Percentiles rank a stretch among this genome's conserved stretches.
These are phyloP conservation scores for Bacterosira constricta DNA, from an alignment of 108 stramenopile genomes.

Conservation along the genomic window DNA sequence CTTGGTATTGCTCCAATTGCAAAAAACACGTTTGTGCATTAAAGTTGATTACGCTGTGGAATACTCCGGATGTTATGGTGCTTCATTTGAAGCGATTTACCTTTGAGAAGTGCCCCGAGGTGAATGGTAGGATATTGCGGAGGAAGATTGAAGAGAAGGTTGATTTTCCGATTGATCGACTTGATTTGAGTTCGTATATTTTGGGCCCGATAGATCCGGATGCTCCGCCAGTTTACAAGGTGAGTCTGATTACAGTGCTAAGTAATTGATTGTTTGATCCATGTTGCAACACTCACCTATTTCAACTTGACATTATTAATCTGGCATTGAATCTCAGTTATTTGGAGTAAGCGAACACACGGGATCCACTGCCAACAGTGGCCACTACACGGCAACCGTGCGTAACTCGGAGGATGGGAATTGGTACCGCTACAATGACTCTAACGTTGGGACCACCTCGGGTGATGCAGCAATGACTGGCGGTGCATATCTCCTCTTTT, in stretches of 20 bases:
- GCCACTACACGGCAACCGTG: conserved; percentile 89
- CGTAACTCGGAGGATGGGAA: conserved; percentile 76
- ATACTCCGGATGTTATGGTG: conserved; percentile 79
- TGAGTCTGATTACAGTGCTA: too few species aligned
- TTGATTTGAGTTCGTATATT: conserved; percentile 71
- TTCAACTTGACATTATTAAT: too few species aligned
- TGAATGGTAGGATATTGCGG: conserved; percentile 61
- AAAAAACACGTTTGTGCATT: conserved; percentile 83
- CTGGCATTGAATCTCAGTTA: too few species aligned
- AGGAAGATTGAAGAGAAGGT: conserved; percentile 80
- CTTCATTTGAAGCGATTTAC: conserved; percentile 83
- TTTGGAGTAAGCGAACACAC: conserved; percentile 85
- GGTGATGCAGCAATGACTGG: conserved; percentile 80
- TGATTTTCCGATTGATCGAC: conserved; percentile 69
- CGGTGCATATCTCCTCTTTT: conserved; percentile 83
- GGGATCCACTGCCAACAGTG: conserved; percentile 78
- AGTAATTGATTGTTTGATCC: too few species aligned
- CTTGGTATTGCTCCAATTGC: conserved; percentile 84
- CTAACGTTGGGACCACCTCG: conserved; percentile 72
- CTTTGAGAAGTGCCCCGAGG: conserved; percentile 69
- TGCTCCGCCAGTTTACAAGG: conserved; percentile 83
- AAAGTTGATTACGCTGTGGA: conserved; percentile 85
- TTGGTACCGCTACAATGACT: conserved; percentile 86
- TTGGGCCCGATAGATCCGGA: conserved; percentile 70
- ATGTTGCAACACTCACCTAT: too few species aligned